phyloP scores from a whole-genome alignment of 306 rosid genomes.

The Begonia peltatifolia region DNA sequence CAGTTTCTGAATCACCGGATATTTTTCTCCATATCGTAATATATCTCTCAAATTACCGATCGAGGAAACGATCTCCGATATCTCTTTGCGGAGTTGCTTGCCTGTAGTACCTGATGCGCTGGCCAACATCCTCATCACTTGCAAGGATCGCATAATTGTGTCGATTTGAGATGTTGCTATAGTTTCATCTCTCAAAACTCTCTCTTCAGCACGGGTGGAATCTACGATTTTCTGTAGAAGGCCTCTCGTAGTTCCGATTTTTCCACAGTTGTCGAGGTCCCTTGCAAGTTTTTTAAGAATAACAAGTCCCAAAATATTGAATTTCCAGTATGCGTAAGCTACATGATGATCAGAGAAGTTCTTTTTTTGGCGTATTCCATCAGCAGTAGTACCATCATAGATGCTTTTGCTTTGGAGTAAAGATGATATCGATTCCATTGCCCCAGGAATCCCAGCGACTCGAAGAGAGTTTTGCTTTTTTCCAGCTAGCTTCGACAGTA shows the following conservation, averaged over 20 bases:
- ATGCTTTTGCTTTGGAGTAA: slow-evolving; percentile 55
- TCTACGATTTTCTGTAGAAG: slow-evolving; percentile 76
- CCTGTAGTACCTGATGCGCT: slow-evolving; percentile 71
- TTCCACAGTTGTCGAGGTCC: slow-evolving; percentile 86
- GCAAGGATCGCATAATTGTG: slow-evolving; percentile 62
- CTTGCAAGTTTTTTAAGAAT: slow-evolving; percentile 73
- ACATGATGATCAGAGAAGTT: slow-evolving; percentile 9
- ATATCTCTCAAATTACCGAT: slow-evolving; percentile 77
- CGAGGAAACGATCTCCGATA: slow-evolving; percentile 76
- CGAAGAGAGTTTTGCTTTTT: slow-evolving; percentile 79
- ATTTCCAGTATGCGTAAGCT: slow-evolving; percentile 57
- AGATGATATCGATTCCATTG: slow-evolving; percentile 89
- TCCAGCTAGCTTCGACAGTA: slow-evolving; percentile 62
- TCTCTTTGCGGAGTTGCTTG: slow-evolving; percentile 53
- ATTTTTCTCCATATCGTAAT: slow-evolving; percentile 51
- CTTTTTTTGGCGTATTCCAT: slow-evolving; percentile 18
- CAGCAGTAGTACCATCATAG: slow-evolving; percentile 44
- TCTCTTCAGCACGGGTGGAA: slow-evolving; percentile 60
- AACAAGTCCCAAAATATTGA: slow-evolving; percentile 63
- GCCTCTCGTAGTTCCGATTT: slow-evolving; percentile 86
- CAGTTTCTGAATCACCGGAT: slow-evolving; percentile 55
- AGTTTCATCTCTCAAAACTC: slow-evolving; percentile 37
- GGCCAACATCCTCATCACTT: slow-evolving; percentile 76
- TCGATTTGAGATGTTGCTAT: slow-evolving; percentile 36
- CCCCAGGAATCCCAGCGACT: slow-evolving; percentile 77